Percentiles rank a stretch among this genome's conserved stretches.
Evolutionary conservation across 2,329 filamentous ascomycete species (phyloP).

Genomic region (Cytospora chrysosperma): DNA sequence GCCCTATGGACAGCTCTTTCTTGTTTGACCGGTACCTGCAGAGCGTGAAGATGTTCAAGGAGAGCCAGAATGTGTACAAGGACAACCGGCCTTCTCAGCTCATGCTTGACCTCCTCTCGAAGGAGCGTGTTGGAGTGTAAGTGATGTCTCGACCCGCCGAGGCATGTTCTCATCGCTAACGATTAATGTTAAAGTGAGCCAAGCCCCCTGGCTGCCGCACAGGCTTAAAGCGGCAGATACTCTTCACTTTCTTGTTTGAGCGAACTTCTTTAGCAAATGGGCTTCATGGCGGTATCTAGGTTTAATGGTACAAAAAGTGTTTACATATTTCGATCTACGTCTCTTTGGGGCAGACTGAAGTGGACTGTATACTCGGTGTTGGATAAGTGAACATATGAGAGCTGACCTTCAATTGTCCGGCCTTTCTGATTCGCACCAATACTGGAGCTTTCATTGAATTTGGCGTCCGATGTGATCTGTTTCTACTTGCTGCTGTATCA

Average conservation of each 20-base stretch:
- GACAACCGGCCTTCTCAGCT: conserved; percentile 86
- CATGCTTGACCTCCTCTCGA: conserved; percentile 85
- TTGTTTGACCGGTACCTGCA: conserved; percentile 96
- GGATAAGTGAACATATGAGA: conserved; percentile 1
- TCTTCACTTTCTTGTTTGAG: conserved; percentile 10
- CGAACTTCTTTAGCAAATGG: neutral
- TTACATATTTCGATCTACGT: neutral
- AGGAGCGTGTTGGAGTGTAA: conserved; percentile 86
- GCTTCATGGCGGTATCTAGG: neutral
- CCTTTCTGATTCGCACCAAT: neutral
- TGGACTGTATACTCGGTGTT: conserved; percentile 2
- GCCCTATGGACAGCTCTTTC: conserved; percentile 92
- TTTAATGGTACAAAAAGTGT: conserved; percentile 1
- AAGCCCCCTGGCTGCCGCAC: conserved; percentile 54
- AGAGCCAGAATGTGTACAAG: conserved; percentile 72
- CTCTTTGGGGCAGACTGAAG: neutral
- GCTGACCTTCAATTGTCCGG: neutral
- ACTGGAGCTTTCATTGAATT: neutral
- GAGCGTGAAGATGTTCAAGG: conserved; percentile 87
- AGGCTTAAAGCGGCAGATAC: conserved; percentile 12
- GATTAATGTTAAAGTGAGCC: conserved; percentile 45
- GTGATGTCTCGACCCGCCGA: neutral
- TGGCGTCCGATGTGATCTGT: neutral
- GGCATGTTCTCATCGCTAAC: neutral
- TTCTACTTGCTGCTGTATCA: neutral